Conservation (phyloP, 805 yeast species). For the Kodamaea neixiangensis region DNA sequence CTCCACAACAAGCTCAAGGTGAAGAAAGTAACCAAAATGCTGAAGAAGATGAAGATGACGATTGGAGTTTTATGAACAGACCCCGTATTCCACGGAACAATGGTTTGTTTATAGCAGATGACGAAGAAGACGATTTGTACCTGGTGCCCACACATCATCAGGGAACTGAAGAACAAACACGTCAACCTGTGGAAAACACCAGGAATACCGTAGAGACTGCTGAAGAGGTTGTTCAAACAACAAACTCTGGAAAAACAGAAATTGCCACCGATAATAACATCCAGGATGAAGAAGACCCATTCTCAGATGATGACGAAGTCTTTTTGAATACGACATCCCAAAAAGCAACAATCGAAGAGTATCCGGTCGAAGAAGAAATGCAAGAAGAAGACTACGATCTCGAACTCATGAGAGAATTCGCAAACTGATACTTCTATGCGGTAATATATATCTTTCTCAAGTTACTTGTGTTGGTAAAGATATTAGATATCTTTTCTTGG, state of each 20-base stretch:
- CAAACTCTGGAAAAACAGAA: not conserved
- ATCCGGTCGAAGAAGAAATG: conserved; percentile 16
- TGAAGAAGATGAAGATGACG: conserved; percentile 26
- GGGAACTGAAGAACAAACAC: not conserved
- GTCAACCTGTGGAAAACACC: not conserved
- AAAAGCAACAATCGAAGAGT: conserved; percentile 7
- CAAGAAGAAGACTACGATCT: conserved; percentile 30
- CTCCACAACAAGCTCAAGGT: not conserved
- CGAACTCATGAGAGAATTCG: conserved; percentile 37
- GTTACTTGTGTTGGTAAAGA: conserved; percentile 48
- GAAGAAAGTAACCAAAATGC: not conserved
- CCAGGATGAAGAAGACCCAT: conserved; percentile 22
- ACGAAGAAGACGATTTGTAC: conserved; percentile 15
- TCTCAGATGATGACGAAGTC: conserved; percentile 26
- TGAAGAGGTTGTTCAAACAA: not conserved
- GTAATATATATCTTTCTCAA: conserved; percentile 49
- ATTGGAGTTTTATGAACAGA: conserved; percentile 32
- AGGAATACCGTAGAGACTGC: not conserved
- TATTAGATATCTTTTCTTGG: conserved; percentile 44
- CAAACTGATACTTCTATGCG: conserved; percentile 4
- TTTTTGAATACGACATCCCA: not conserved
- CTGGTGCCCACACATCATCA: not conserved
- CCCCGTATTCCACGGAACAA: conserved; percentile 10
- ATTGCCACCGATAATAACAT: not conserved
- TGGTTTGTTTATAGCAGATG: conserved; percentile 17